Evolutionary conservation across 768 basidiomycete genomes (phyloP), one percentile per base, ranked within the genome.

Genomic region (Pulveroboletus ravenelii): DNA sequence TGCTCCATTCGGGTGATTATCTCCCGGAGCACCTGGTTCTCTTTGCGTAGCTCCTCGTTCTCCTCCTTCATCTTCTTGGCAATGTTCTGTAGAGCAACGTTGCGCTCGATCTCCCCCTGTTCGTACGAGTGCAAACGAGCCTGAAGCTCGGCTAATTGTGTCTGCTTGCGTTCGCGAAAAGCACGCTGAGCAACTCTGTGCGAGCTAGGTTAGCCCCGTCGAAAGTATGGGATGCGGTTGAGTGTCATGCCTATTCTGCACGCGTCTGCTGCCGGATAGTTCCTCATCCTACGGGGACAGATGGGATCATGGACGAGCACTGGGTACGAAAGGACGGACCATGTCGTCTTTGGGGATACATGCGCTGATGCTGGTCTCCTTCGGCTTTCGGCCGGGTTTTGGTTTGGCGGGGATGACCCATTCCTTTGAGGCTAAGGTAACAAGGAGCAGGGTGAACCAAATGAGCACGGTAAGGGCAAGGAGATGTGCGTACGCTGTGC

Each of bases 31-130:
- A 70, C 59, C 25, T 64, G 55, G 59, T 92, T 92, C 68, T 92
- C 88, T 53, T 73, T 71, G 45, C 80, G 80, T 15, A 93, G 75
- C 14, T 71, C 70, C 46, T 90, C 87, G 56, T 93, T 93, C 64
- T 93, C 91, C 57, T 90, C 89, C 69, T 92, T 93, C 50, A 89
- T 77, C 30, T 82, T 80, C 69, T 90, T 91, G 13, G 88, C 89
- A 47, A 89, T 79, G 47, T 77, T 82, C 68, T 93, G 91, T 18
- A 93, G 73, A 41, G 88, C 87, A 44, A 93, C 81, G 61, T 87
- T 91, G 49, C 89, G 82, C 65, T 93, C 87, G 25, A 91, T 82
- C 64, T 93, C 90, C n/a, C 91, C 91, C 63, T 89, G 87, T 64
- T 93, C 90, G 59, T 91, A 93, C 17, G 80, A 80, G 54, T 87